Conservation (phyloP, 75 land plant species). For the Gnetum montanum region DNA sequence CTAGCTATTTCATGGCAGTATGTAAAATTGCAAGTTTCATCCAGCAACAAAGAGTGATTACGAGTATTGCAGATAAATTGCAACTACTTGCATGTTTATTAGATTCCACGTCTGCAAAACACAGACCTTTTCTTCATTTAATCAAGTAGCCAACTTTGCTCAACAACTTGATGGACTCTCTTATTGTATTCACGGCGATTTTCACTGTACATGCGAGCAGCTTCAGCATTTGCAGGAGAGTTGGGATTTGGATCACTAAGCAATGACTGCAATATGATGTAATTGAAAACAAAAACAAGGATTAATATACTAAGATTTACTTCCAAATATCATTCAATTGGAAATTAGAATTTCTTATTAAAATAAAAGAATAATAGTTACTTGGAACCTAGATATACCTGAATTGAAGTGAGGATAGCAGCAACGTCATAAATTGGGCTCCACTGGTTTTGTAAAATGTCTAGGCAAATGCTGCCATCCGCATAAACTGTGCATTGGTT, state of each 20-base stretch:
- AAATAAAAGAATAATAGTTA: too few species aligned
- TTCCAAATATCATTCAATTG: not conserved
- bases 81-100: too few species aligned
- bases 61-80: too few species aligned
- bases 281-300: not conserved
- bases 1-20: too few species aligned
- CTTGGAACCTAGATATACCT: too few species aligned
- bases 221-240: conserved; percentile 57
- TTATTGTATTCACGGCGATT: conserved; percentile 50
- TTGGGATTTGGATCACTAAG: conserved; percentile 60
- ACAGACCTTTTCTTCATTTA: conserved; percentile 5
- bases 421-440: conserved; percentile 87
- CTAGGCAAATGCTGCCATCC: conserved; percentile 78
- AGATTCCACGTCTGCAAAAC: too few species aligned
- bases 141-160: conserved; percentile 51
- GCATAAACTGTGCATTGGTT: conserved; percentile 77
- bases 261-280: conserved; percentile 36
- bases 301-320: not conserved
- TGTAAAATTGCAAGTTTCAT: too few species aligned
- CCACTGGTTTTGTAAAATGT: conserved; percentile 84
- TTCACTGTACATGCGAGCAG: conserved; percentile 60
- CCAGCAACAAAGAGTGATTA: too few species aligned
- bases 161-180: conserved; percentile 53
- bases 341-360: not conserved
- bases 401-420: conserved; percentile 74